Percentiles rank a stretch among this genome's conserved stretches.
Evolutionary conservation across 169 alveolate genomes (phyloP).

Genomic region (Eimeria acervulina): DNA sequence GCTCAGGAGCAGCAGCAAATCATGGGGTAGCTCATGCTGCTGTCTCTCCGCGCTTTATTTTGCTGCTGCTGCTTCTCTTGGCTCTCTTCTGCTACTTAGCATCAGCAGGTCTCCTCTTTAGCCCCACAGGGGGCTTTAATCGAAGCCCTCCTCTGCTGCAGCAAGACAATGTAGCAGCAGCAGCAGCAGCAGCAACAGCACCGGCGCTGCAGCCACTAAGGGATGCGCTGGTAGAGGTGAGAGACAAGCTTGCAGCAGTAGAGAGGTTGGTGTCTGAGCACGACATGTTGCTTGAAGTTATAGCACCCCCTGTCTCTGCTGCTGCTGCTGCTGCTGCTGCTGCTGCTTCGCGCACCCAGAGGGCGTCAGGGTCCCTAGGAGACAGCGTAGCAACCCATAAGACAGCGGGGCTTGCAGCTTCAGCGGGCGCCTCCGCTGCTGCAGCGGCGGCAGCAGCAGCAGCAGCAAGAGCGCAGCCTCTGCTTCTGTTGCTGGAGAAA

Average conservation of each 20-base stretch:
- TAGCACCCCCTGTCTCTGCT: background rate
- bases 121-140: background rate
- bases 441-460: background rate
- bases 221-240: background rate
- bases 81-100: slow-evolving; percentile 4
- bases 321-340: slow-evolving; percentile 53
- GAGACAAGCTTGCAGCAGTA: background rate
- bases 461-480: slow-evolving; percentile 62
- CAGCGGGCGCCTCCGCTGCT: background rate
- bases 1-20: background rate
- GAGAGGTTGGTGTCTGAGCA: background rate
- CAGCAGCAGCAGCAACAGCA: background rate
- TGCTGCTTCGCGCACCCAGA: slow-evolving; percentile 8
- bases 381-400: slow-evolving; percentile 4
- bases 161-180: background rate
- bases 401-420: no score
- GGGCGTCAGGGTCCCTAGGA: slow-evolving; percentile 22
- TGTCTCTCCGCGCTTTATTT: background rate
- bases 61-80: slow-evolving; percentile 46
- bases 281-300: background rate
- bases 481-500: background rate
- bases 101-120: background rate
- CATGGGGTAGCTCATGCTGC: no score
- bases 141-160: background rate
- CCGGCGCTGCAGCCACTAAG: background rate